Evolutionary conservation across 2,329 filamentous ascomycete species (phyloP).

Genomic region (Chaetomium olivaceum): DNA sequence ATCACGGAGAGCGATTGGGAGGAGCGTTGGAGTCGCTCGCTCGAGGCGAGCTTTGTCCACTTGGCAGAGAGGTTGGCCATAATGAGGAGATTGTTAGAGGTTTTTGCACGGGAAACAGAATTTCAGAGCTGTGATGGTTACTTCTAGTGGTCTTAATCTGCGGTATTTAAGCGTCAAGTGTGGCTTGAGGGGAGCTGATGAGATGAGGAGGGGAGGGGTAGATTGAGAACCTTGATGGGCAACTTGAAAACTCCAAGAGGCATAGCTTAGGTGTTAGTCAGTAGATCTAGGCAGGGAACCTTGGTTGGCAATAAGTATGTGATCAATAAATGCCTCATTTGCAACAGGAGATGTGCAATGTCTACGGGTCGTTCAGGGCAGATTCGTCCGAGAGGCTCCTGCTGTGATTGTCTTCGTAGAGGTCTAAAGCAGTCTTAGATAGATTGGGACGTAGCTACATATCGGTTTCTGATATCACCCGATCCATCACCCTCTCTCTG

Average conservation of each 20-base stretch:
- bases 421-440: too few species aligned
- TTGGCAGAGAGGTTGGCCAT: conserved; percentile 26
- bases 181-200: background rate
- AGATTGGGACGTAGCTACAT: background rate
- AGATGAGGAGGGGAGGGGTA: background rate
- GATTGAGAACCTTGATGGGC: background rate
- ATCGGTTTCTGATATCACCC: background rate
- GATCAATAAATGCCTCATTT: background rate
- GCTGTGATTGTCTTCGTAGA: too few species aligned
- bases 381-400: background rate
- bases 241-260: background rate
- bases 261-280: background rate
- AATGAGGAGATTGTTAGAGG: background rate
- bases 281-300: background rate
- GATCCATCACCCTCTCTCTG: background rate
- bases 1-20: conserved; percentile 50
- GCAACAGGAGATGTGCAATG: background rate
- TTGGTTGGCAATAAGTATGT: too few species aligned
- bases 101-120: too few species aligned
- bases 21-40: conserved; percentile 47
- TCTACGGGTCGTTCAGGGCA: background rate
- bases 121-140: background rate
- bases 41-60: conserved; percentile 35
- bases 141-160: background rate
- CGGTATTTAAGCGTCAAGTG: background rate